Evolutionary conservation across 257 asterid genomes (phyloP), one percentile per base, ranked within the genome.

Genomic region (Lithospermum erythrorhizon): DNA sequence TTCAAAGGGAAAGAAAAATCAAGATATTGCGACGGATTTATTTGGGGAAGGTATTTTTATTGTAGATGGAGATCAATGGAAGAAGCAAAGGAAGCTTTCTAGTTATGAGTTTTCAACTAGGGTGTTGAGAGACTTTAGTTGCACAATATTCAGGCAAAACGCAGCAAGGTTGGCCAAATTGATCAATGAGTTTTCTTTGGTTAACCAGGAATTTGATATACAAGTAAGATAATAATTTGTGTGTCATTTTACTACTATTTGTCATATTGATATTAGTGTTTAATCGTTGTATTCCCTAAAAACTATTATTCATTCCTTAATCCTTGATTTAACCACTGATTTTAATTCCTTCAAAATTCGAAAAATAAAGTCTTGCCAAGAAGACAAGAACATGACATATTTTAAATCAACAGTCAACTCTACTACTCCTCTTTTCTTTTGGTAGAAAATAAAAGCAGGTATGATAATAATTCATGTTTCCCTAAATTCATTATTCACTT

Each of bases 1-100:
- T 67, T 58, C 75, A 8, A 84, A 81, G 48, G 96, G 94, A 0
- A 35, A 65, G 54, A 27, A 53, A 11, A 82, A 81, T 63, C 87
- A 78, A 60, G 89, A 73, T 24, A 24, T 82, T 15, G 19, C 78
- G 53, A 1, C 18, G 1, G 87, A 77, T 59, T 75, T 85, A 66
- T 82, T 87, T 65, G 96, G 96, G 3, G 58, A 79, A 30, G 95
- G 95, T 67, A 80, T 88, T 21, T 74, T 88, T 21, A 72, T 81
- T 15, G 87, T 77, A 53, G 95, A 86, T 64, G 96, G 95, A 2
- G 90, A 83, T 5, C 78, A 80, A 63, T 88, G 96, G 96, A 68
- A 71, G 61, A 82, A 80, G 59, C 95, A 88, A 77, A 78, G 89
- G 69, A 88, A 83, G 65, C 72, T 83, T 4, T 82, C 90, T 1